Evolutionary conservation across 192 early-diverging fungal species (phyloP), one percentile per base, ranked within the genome.

Genomic region (Oehlia diaphana): DNA sequence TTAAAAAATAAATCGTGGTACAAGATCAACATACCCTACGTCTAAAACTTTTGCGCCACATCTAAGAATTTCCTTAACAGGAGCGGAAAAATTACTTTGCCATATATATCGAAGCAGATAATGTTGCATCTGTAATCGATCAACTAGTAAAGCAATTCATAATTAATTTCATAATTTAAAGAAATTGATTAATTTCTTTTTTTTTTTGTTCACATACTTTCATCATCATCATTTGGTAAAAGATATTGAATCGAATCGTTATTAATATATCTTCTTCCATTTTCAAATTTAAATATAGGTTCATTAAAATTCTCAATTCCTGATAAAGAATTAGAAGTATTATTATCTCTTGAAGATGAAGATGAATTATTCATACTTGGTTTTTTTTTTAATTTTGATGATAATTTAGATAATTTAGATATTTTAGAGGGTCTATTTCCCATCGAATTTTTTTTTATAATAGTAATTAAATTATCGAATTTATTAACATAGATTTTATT

Each of bases 11-110:
- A 8, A 37, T 8, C 9, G 44, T 47, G 68, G 7, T 42, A 42
- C 39, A 42, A 7, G 31, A 39, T 75, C 31, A 16, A 69, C 72
- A 31, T 75, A 82, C 81, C 81, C 77, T 28, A 79, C 72, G 61
- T 82, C 81, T 6, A 82, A 39, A 16, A 82, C 77, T 16, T 66
- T 68, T 14, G 42, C 72, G 10, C 81, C 81, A 23, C 28, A 53
- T 14, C 23, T 62, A 63, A 82, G 28, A 4, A 72, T 23, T 23
- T 76, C 74, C 5, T 79, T 71, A 21, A 82, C 67, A 8, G 81
- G 81, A 8, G 81, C 70, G 9, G 71, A 72, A 67, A 50, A 82
- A 33, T 80, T 79, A 31, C 74, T 68, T 23, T 77, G 9, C 21
- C 65, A 81, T 39, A n/a, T 4, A 61, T 74, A n/a, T 5, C 58